phyloP scores from a whole-genome alignment of 1,139 yeast genomes.

The Magnusiomyces sp. region DNA sequence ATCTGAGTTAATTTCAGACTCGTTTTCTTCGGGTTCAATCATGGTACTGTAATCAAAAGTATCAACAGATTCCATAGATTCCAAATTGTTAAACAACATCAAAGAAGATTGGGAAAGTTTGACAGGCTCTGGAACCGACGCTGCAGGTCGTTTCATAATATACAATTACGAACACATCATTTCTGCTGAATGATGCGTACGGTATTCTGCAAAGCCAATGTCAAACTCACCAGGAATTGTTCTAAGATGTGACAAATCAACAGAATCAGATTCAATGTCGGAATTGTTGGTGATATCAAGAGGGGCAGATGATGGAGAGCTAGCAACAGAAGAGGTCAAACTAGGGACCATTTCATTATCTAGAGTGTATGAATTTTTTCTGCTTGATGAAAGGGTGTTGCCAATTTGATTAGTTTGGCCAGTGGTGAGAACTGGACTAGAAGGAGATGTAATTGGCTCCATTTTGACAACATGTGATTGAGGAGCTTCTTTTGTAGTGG shows the following conservation, averaged over 20 bases:
- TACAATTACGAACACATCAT: slow-evolving; percentile 26
- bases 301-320: slow-evolving; percentile 20
- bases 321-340: slow-evolving; percentile 23
- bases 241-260: no score
- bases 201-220: slow-evolving; percentile 17
- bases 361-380: background rate
- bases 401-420: no score
- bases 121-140: slow-evolving; percentile 34
- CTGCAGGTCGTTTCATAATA: slow-evolving; percentile 34
- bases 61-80: slow-evolving; percentile 13
- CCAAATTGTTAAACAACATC: slow-evolving; percentile 16
- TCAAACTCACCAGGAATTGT: slow-evolving; percentile 8
- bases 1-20: no score
- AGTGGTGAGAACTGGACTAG: no score
- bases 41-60: no score
- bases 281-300: slow-evolving; percentile 12
- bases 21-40: no score
- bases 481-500: no score
- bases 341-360: slow-evolving; percentile 21
- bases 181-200: slow-evolving; percentile 41
- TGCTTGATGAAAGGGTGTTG: no score
- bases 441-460: no score
- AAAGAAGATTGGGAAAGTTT: slow-evolving; percentile 13
- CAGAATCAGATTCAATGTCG: slow-evolving; percentile 11
- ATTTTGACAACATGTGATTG: no score